Conservation (phyloP, 768 basidiomycete species). For the Punctularia strigosozonata region DNA sequence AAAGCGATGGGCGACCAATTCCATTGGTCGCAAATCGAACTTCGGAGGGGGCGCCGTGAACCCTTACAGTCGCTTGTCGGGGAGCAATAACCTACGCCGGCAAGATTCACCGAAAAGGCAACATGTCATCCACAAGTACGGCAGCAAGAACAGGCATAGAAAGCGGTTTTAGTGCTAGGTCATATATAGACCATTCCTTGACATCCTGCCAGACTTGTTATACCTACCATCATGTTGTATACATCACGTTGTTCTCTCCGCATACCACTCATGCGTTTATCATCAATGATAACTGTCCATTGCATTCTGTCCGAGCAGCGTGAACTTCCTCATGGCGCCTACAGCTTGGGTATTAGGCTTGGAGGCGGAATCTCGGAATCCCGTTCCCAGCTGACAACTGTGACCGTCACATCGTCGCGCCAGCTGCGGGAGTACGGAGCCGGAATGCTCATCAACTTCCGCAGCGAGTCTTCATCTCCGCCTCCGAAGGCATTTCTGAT, state of each 20-base stretch:
- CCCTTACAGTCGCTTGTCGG: slow-evolving; percentile 22
- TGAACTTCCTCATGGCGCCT: no score
- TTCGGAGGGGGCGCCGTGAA: slow-evolving; percentile 20
- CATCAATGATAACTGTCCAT: no score
- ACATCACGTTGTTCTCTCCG: no score
- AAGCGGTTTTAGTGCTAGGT: no score
- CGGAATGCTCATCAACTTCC: slow-evolving; percentile 69
- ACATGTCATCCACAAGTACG: slow-evolving; percentile 18
- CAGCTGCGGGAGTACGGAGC: slow-evolving; percentile 64
- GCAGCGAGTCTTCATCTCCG: slow-evolving; percentile 46
- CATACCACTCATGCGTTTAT: no score
- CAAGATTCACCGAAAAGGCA: no score
- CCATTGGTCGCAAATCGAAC: slow-evolving; percentile 14
- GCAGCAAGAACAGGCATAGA: slow-evolving; percentile 23
- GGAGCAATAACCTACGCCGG: slow-evolving; percentile 22
- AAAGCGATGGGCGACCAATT: not conserved
- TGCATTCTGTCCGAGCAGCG: no score
- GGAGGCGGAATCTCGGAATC: slow-evolving; percentile 37
- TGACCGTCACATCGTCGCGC: slow-evolving; percentile 79
- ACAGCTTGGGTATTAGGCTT: no score
- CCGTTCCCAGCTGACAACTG: slow-evolving; percentile 78
- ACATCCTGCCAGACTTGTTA: no score
- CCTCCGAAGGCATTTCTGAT: slow-evolving; percentile 93
- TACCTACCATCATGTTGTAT: no score
- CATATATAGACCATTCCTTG: no score